Percentiles rank a stretch among this genome's conserved stretches.
phyloP scores from a whole-genome alignment of 352 stramenopile species.

The Albugo candida region DNA sequence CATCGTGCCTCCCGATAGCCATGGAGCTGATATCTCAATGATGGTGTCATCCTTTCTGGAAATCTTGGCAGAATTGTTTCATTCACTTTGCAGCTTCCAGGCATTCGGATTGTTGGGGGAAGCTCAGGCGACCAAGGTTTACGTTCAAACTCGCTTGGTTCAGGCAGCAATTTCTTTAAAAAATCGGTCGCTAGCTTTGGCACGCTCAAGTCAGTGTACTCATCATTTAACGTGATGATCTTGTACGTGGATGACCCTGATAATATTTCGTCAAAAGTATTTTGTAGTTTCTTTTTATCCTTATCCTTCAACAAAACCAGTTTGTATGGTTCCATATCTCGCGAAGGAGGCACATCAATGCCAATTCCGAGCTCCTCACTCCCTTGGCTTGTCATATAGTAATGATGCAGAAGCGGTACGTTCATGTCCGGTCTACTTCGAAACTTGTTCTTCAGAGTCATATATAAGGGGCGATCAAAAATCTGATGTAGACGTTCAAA shows the following conservation, averaged over 20 bases:
- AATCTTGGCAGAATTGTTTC: slow-evolving; percentile 45
- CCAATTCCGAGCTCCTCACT: slow-evolving; percentile 60
- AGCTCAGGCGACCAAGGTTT: slow-evolving; percentile 16
- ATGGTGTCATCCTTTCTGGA: slow-evolving; percentile 31
- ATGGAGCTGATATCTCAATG: slow-evolving; percentile 60
- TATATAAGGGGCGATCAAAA: slow-evolving; percentile 63
- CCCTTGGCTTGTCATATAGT: slow-evolving; percentile 74
- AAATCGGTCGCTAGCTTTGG: slow-evolving; percentile 52
- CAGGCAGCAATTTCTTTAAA: slow-evolving; percentile 41
- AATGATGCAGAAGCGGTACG: slow-evolving; percentile 70
- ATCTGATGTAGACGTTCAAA: slow-evolving; percentile 78
- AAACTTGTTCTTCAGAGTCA: slow-evolving; percentile 74
- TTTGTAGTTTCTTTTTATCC: slow-evolving; percentile 49
- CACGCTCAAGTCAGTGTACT: slow-evolving; percentile 68
- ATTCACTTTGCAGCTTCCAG: slow-evolving; percentile 49
- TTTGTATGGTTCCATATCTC: slow-evolving; percentile 73
- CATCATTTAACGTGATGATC: slow-evolving; percentile 73
- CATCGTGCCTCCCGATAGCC: slow-evolving; percentile 63
- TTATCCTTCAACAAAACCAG: slow-evolving; percentile 70
- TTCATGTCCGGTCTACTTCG: slow-evolving; percentile 76
- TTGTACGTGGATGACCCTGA: slow-evolving; percentile 41
- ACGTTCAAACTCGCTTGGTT: slow-evolving; percentile 45
- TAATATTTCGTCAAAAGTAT: slow-evolving; percentile 44
- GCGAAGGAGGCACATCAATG: slow-evolving; percentile 38
- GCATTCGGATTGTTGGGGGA: slow-evolving; percentile 34